Conservation (phyloP, 2,329 filamentous ascomycete species). For the Talaromyces verruculosus region DNA sequence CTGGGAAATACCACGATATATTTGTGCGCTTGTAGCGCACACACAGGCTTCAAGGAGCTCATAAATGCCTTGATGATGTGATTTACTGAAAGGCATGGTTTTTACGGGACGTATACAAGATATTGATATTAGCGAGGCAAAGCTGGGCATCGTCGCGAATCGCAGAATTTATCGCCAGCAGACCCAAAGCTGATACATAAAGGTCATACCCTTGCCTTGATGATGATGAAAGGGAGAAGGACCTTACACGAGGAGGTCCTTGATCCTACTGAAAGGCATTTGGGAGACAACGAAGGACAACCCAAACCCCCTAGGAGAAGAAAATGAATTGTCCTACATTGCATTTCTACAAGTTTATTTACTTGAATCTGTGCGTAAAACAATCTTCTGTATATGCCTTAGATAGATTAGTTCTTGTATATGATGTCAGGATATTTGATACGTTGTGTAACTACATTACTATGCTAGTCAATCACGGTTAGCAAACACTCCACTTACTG, state of each 20-base stretch:
- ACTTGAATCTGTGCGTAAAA: neutral
- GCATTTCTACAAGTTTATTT: neutral
- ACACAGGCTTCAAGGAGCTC: neutral
- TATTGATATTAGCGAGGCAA: neutral
- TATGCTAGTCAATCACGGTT: neutral
- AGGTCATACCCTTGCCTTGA: neutral
- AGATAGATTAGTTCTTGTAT: neutral
- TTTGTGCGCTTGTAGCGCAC: neutral
- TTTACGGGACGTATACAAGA: neutral
- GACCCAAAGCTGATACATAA: neutral
- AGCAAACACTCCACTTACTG: too few species aligned
- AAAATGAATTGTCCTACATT: too few species aligned
- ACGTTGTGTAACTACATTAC: neutral
- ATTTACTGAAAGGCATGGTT: neutral
- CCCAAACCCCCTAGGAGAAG: too few species aligned
- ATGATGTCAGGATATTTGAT: neutral
- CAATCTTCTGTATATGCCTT: neutral
- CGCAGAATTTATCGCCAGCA: neutral
- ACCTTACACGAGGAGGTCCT: neutral
- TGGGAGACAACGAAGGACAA: neutral
- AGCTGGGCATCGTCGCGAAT: neutral
- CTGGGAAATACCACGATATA: neutral
- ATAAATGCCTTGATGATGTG: neutral
- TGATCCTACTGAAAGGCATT: conserved; percentile 1
- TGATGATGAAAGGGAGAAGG: neutral